Evolutionary conservation across 208 protist species (phyloP), one percentile per base, ranked within the genome.

Genomic region (Acanthamoeba lenticulata): DNA sequence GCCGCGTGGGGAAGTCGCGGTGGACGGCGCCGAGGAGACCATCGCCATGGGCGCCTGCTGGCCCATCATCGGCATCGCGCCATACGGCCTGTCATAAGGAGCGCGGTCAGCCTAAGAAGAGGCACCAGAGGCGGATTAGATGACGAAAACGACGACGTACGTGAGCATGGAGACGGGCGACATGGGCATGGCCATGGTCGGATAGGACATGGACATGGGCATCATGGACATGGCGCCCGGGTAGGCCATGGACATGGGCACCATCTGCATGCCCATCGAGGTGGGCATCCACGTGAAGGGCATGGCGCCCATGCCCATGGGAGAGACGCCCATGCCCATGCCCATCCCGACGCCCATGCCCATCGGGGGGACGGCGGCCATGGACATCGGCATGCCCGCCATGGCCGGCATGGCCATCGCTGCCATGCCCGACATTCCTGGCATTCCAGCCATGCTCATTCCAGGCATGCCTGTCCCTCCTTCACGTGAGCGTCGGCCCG

Each of bases 201-300:
- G n/a, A n/a, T n/a, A 69, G 9, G 69, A 42, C 74, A 85, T 85
- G 42, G 74, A 55, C 74, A 85, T 85, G n/a, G 74, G 44, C 74
- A 85, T 85, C 74, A 85, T 85, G 2, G 74, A 74, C 74, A 85
- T 65, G 45, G 45, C 38, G 74, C 27, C 74, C 24, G 74, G 74
- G 17, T 85, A 85, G 21, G 72, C 6, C 72, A 83, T 83, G 74
- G 74, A 55, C 74, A 85, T 85, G 44, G 74, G 44, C 74, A 85
- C 65, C 65, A 74, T 74, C 36, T 74, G 74, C 74, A 85, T 85
- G 38, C 74, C 74, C 74, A 85, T 85, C 74, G 74, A 17, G 44
- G 74, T 85, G 6, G 74, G 74, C 74, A 85, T 55, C 74, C 74
- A 85, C 27, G 65, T 42, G 65, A 45, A 85, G 74, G 74, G 36